These are phyloP conservation scores for Phytophthora vignae DNA, from an alignment of 352 stramenopile genomes.

Conservation along the genomic window DNA sequence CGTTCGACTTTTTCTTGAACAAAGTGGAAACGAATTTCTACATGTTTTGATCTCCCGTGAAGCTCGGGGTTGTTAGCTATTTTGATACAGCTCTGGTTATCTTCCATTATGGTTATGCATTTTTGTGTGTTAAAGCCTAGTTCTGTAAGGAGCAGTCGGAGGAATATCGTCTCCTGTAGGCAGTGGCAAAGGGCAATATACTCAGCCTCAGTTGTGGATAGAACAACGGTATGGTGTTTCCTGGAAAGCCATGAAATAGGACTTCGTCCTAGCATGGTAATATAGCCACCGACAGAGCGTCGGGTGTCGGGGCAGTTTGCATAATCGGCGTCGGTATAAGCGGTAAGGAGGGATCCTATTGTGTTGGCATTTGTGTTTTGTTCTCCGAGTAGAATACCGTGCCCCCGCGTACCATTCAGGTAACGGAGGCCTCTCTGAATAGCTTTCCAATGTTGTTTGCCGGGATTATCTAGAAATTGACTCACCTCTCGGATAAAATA, in stretches of 20 bases:
- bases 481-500: slow-evolving; percentile 1
- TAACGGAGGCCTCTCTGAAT: no score
- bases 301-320: background rate
- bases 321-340: background rate
- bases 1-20: background rate
- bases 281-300: background rate
- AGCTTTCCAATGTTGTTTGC: background rate
- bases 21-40: background rate
- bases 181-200: background rate
- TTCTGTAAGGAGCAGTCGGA: background rate
- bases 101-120: background rate
- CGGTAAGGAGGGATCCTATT: background rate
- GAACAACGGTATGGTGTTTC: background rate
- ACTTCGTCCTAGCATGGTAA: background rate
- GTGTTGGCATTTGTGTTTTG: background rate
- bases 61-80: background rate
- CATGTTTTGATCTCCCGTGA: background rate
- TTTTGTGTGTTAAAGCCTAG: background rate
- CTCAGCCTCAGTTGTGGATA: background rate
- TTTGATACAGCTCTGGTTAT: background rate
- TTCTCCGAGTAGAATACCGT: slow-evolving; percentile 1
- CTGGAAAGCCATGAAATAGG: background rate
- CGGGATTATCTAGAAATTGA: slow-evolving; percentile 2
- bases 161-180: background rate
- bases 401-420: no score